Evolutionary conservation across 179 eudicot species (phyloP), one percentile per base, ranked within the genome.

Genomic region (Silene coronaria): DNA sequence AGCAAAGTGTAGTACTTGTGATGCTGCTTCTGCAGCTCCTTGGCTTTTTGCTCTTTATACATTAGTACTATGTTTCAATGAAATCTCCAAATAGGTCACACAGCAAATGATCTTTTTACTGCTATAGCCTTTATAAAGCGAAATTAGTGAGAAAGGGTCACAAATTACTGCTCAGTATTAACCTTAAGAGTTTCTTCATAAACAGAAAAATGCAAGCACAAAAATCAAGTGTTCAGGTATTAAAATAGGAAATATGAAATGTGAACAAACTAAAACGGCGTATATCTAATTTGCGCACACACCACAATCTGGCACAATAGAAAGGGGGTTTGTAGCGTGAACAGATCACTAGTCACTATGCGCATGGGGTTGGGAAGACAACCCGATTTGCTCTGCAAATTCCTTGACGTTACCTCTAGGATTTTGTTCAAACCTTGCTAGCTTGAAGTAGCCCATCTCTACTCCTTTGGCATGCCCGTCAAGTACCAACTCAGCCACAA

Each of bases 341-440:
- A 70, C 11, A 13, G 60, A 46, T 5, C 32, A 19, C 27, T 21
- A 10, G 14, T 23, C 64, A 60, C 26, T 21, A 22, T 60, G 28
- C 13, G 28, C 64, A 60, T 23, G 30, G 27, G 34, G 42, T 11
- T 38, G 23, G 22, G 48, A 55, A 10, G 74, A 53, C 21, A 75
- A 5, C 16, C 81, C 72, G 11, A 81, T 81, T 78, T 74, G 84
- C 30, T 88, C 94, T 17, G 79, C 85, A 82, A 85, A 89, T 17
- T 66, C 84, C 74, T 91, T 91, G 2, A 76, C 70, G 74, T 94
- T 94, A 10, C 97, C 97, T 78, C 77, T 84, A 17, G 85, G 79
- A 77, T 88, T 86, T 30, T 77, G 78, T 14, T 84, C 82, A 85
- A 94, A 91, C 77, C 98, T 87, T 38, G 65, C 82, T 24, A 94